phyloP scores from a whole-genome alignment of 208 protist genomes.

The Leptomonas pyrrhocoris region DNA sequence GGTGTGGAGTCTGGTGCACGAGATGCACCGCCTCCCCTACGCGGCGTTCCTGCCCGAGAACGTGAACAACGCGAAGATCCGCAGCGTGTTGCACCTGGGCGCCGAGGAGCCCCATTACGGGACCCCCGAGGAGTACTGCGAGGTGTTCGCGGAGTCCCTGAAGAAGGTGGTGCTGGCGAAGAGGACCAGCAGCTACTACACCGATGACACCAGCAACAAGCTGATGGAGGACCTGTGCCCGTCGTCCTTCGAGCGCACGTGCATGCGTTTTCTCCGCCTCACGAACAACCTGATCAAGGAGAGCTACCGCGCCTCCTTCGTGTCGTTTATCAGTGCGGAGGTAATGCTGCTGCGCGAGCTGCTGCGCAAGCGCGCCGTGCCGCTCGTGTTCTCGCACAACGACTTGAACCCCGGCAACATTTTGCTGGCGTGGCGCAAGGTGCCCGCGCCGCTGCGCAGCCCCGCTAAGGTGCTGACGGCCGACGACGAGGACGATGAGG shows the following conservation, averaged over 20 bases:
- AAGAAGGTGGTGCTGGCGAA: constrained; percentile 28
- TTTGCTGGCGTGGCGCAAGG: constrained; percentile 64
- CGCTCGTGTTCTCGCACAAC: constrained; percentile 85
- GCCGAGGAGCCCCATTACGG: constrained; percentile 14
- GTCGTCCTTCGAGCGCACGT: constrained; percentile 81
- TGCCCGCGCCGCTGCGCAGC: constrained; percentile 39
- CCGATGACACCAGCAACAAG: constrained; percentile 42
- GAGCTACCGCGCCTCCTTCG: constrained; percentile 43
- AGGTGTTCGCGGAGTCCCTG: constrained; percentile 28
- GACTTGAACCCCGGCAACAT: constrained; percentile 88
- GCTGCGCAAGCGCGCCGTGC: constrained; percentile 44
- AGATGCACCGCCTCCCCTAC: constrained; percentile 65
- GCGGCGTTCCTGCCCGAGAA: constrained; percentile 65
- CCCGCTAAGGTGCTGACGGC: constrained; percentile 13
- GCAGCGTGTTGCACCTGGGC: constrained; percentile 13
- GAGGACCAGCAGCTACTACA: constrained; percentile 45
- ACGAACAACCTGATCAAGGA: constrained; percentile 51
- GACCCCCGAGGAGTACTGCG: constrained; percentile 44
- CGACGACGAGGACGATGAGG: constrained; percentile 50
- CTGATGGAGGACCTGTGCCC: constrained; percentile 74
- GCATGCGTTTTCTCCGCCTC: constrained; percentile 70
- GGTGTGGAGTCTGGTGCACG: constrained; percentile 51
- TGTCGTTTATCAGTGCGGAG: constrained; percentile 53
- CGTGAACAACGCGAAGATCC: constrained; percentile 49
- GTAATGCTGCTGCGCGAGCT: constrained; percentile 55